Percentiles rank a stretch among this genome's conserved stretches.
Conservation (phyloP, 805 yeast genomes). For the Ogataea naganishii region DNA sequence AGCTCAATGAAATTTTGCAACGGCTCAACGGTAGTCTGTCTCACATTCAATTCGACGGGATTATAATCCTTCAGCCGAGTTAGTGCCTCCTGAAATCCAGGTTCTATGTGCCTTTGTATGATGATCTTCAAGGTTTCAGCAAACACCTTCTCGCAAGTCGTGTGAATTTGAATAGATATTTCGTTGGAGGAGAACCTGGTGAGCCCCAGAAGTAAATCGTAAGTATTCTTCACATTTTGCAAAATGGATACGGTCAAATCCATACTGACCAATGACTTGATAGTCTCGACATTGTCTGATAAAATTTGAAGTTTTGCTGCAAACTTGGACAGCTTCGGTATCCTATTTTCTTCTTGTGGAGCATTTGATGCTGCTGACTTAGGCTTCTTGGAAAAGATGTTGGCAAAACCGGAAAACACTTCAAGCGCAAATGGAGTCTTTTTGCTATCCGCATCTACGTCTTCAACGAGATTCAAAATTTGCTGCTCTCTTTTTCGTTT, state of each 20-base stretch:
- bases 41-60: conserved; percentile 34
- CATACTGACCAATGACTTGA: conserved; percentile 70
- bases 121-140: conserved; percentile 53
- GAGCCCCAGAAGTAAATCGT: conserved; percentile 49
- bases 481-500: conserved; percentile 31
- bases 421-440: conserved; percentile 26
- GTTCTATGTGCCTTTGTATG: conserved; percentile 67
- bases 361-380: conserved; percentile 12
- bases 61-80: conserved; percentile 61
- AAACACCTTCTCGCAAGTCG: conserved; percentile 50
- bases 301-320: conserved; percentile 78
- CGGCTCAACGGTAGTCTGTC: conserved; percentile 57
- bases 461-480: conserved; percentile 22
- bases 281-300: conserved; percentile 63
- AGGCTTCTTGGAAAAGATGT: too few relatives aligned
- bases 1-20: conserved; percentile 80
- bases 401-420: conserved; percentile 46
- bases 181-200: conserved; percentile 20
- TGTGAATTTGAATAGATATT: conserved; percentile 24
- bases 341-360: conserved; percentile 27
- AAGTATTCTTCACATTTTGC: conserved; percentile 56
- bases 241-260: conserved; percentile 69
- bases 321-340: conserved; percentile 42
- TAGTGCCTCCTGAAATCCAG: conserved; percentile 80
- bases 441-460: conserved; percentile 9